Base-by-base conservation (phyloP, 2,329 filamentous ascomycete genomes). In the Hypoxylon sp. region DNA sequence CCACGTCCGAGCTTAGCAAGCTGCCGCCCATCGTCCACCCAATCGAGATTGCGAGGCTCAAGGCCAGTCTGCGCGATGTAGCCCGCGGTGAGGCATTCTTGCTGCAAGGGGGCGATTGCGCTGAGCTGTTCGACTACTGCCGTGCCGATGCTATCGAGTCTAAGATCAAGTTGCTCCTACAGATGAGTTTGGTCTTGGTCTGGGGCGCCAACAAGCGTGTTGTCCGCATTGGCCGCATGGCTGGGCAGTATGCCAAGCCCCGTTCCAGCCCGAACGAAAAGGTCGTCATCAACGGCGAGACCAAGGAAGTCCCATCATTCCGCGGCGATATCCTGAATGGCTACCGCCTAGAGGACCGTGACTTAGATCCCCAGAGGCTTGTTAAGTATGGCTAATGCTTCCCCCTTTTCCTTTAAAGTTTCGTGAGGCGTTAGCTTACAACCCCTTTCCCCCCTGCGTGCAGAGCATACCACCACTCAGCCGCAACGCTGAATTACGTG, bases 121-220 rank as follows among this genome's bases (percentile, higher is more conserved):
- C 96, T 14, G 96, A 99, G 83, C 88, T 98, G 8, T 99, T 99
- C 77, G 94, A 96, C 81, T 99, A 99, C 85, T 99, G 96, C 81
- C 91, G 92, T 75, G 91, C 94, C 79, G 88, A 88, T 13, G 92
- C 92, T 72, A 98, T 99, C 74, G 94, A 98, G 82, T 92, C 93
- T 70, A 99, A 98, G 85, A 94, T 98, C 81, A 98, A 98, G 83
- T 88, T 99, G 27, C 87, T 99, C 31, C 85, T 99, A 66, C 96
- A 99, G 83, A 98, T 99, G 95, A 97, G 93, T 72, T 84, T 99
- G 74, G 93, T 99, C 0, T 86, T 99, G 67, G 95, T 98, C 79
- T 98, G 95, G 91, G 96, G 93, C 73, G 86, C 86, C 66, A 85
- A 87, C 81, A 90, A 90, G 82, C 92, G 93, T 5, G 94, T 99